Evolutionary conservation across 169 alveolate species (phyloP).

Genomic region (Neospora caninum): DNA sequence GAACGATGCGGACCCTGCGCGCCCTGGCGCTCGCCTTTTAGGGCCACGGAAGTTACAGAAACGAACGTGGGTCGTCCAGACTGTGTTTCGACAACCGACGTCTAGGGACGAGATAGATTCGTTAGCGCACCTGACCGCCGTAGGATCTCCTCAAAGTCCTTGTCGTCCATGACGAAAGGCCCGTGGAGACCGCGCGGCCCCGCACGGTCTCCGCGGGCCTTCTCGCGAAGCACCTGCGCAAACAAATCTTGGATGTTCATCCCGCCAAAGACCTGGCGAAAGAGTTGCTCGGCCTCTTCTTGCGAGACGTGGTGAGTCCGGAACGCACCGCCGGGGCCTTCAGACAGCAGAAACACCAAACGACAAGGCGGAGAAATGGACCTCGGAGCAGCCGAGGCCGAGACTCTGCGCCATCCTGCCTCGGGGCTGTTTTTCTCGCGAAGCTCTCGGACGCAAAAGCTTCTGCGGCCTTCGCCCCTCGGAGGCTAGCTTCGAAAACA

Average conservation of each 20-base stretch:
- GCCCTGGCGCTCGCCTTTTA: no score
- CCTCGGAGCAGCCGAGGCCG: no score
- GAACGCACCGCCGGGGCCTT: constrained; percentile 1
- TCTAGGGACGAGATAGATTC: no score
- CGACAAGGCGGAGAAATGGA: not conserved
- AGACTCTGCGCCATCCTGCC: no score
- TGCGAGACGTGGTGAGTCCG: constrained; percentile 17
- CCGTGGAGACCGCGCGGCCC: not conserved
- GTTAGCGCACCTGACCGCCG: not conserved
- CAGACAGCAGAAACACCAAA: not conserved
- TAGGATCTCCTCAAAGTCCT: not conserved
- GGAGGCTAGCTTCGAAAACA: no score
- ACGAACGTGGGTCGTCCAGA: not conserved
- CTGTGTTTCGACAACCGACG: no score
- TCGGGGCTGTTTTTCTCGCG: no score
- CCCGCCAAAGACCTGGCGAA: constrained; percentile 64
- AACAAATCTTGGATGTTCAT: constrained; percentile 33
- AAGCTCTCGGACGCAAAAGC: no score
- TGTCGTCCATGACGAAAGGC: not conserved
- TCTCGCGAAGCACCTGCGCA: constrained; percentile 45
- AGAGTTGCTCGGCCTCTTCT: constrained; percentile 66
- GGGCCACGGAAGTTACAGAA: not conserved
- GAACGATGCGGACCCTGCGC: no score
- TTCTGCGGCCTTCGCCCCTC: no score
- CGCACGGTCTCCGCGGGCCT: not conserved